Base-by-base conservation (phyloP, 177 flowering plant species). In the Vitis hybrid region DNA sequence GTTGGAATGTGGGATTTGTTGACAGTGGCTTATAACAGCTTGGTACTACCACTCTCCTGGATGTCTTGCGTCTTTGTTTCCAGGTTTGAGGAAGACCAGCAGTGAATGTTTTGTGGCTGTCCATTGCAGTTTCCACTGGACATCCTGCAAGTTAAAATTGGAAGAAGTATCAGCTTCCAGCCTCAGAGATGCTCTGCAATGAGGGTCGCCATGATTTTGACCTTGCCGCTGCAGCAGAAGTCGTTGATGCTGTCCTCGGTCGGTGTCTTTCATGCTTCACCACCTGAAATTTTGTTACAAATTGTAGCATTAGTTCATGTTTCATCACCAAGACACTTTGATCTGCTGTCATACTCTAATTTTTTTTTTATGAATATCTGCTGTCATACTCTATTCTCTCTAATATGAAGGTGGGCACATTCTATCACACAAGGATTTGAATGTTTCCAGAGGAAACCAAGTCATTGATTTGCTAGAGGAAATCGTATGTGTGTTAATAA, bases 171-270 rank as follows among this genome's bases (percentile, higher is more conserved):
- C 82, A 92, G 79, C 82, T 88, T 57, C 59, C 75, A 17, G 86
- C 79, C 71, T 93, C 99, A 0, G 94, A 88, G 67, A 95, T 95
- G 87, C 98, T 91, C 62, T 89, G 88, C 55, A 95, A 74, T 9
- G 92, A 83, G 2, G 99, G 99, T 14, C 91, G 91, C 99, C 99
- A 95, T 48, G 83, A 69, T 68, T 80, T 89, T 69, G 90, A 74
- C 77, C 83, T 88, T 24, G 78, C 62, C 18, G 78, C 62, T 5
- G 74, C 70, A 7, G 80, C 71, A 1, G 82, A 70, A 27, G 72
- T 75, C 59, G 56, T 48, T 56, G 82, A 11, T 18, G 78, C 46
- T 12, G 82, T 52, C 77, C 79, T 86, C 48, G 75, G 78, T 40
- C 87, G 74, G 13, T 83, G 81, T 72, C 82, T 85, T 52, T 90